Base-by-base conservation (phyloP, 768 basidiomycete genomes). In the Ramaria sp. region DNA sequence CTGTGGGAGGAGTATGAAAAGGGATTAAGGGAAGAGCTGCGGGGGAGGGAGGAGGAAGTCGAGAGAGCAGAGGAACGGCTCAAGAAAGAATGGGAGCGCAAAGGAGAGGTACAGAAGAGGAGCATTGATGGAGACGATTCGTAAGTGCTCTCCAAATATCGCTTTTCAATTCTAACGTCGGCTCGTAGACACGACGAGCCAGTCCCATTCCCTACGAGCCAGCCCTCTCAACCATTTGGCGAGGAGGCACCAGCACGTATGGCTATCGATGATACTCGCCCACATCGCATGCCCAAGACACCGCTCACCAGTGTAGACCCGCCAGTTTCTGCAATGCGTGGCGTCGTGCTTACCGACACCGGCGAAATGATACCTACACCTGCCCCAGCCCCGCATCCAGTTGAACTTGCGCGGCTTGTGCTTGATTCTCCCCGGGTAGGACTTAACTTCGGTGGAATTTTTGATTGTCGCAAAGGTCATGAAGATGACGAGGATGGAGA, bases 261-360 rank as follows among this genome's bases (percentile, higher is more conserved):
- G 28, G 58, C 68, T 5, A 60, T 65, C 25, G 24, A 42, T 13
- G 37, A 15, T 30, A 18, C 13, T 5, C 45, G 45, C 13, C n/a
- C 20, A 24, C 45, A 8, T 27, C 16, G 24, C 8, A 24, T 39
- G 18, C 55, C 10, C n/a, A 56, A 38, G 22, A 28, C 43, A 22
- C 53, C 43, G 20, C 16, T 39, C 28, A 56, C 37, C 54, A 47
- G 18, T 27, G 13, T 24, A n/a, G 44, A 32, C 24, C 50, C 56
- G 9, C 61, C 64, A 9, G 62, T 61, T 4, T 70, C 69, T 10
- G 73, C 73, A 13, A 74, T 74, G 73, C 71, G 72, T 58, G 73
- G 89, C 2, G 85, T 92, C 37, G 74, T 92, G 28, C 72, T 90
- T 36, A 89, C 89, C 0, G 71, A 82, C 7, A 89, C 89, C 0